Evolutionary conservation across 305 asterid species (phyloP), one percentile per base, ranked within the genome.

Genomic region (Fraxinus dipetala): DNA sequence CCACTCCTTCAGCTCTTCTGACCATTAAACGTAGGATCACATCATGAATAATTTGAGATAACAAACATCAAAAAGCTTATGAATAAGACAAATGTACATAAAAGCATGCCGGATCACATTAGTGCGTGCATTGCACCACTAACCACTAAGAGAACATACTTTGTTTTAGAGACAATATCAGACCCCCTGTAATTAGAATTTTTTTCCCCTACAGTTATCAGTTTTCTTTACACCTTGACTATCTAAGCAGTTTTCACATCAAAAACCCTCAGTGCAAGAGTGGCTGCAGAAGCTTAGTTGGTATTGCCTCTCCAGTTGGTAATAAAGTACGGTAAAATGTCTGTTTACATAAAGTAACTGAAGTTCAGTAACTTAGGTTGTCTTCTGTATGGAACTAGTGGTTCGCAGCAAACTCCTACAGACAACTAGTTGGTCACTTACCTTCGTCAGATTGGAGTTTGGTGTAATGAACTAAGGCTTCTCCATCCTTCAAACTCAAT

Each of bases 1-100:
- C 98, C 99, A 96, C 88, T 96, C 98, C 91, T 90, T 87, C 82
- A 93, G 88, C 81, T 79, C 88, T 80, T 87, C 93, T 6, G 93
- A 83, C 8, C 93, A 94, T 91, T 91, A 84, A 80, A 80, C 56
- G 36, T 63, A 72, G 24, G 72, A 79, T 81, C 43, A 82, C 48
- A 69, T 43, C 32, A 31, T 30, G 45, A 70, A 70, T 30, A 18
- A 70, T 32, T 70, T 31, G 35, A 31, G 26, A 14, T 13, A 70
- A 70, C 18, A 65, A 65, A 65, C 76, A 31, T 31, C 10, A 70
- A 31, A 70, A 70, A 70, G 22, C 43, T 26, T 11, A 13, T 26
- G 31, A 67, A 67, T 28, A 67, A 67, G 74, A 30, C 18, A 30
- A 14, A 26, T 28, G 36, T 67, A 31, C 76, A 70, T 14, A 9